Evolutionary conservation across 208 protist species (phyloP).

Genomic region (Leptomonas pyrrhocoris): DNA sequence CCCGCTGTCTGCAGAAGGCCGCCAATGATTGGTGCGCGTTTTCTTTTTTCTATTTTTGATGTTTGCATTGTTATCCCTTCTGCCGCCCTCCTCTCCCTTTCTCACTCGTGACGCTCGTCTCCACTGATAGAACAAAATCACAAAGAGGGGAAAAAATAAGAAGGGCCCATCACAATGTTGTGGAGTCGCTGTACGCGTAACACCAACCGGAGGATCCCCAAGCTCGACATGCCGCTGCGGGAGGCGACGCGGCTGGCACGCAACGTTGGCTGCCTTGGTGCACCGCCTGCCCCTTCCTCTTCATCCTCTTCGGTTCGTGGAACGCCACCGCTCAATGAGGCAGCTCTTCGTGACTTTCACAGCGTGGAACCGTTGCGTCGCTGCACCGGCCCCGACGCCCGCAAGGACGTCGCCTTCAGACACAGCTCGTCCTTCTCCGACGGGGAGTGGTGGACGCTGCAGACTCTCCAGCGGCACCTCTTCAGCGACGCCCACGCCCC

Average conservation of each 20-base stretch:
- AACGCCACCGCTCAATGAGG: not conserved
- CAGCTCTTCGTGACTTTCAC: not conserved
- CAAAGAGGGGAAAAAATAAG: not conserved
- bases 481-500: conserved; percentile 23
- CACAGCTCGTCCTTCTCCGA: not conserved
- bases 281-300: not conserved
- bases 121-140: not conserved
- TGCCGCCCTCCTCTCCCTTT: too few species aligned
- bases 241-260: conserved; percentile 14
- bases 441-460: conserved; percentile 8
- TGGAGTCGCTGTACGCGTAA: not conserved
- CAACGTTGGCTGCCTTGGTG: conserved; percentile 5
- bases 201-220: not conserved
- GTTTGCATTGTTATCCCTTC: too few species aligned
- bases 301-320: too few species aligned
- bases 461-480: conserved; percentile 17
- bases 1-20: too few species aligned
- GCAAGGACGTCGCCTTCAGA: not conserved
- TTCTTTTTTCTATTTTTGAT: too few species aligned
- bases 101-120: too few species aligned
- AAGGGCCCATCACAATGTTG: not conserved
- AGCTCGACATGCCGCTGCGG: conserved; percentile 2
- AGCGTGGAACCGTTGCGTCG: conserved; percentile 2
- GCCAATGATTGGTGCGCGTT: too few species aligned
- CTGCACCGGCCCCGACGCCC: conserved; percentile 9